Percentiles rank a stretch among this genome's conserved stretches.
Conservation (phyloP, 257 asterid species). For the Mentha longifolia region DNA sequence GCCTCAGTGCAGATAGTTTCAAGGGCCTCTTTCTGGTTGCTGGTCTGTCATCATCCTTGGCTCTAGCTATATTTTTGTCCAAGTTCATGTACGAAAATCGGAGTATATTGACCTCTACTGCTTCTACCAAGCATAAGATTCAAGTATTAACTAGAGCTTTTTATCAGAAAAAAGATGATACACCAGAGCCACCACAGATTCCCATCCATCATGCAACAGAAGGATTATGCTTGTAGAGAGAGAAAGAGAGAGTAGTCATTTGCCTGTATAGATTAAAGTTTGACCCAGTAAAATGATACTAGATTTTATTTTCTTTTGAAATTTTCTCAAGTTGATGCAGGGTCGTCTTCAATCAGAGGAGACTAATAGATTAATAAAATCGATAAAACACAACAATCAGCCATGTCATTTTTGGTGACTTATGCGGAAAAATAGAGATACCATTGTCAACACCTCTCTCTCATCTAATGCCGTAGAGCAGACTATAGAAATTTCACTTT, state of each 20-base stretch:
- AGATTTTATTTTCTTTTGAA: too few species aligned
- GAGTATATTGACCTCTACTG: slow-evolving; percentile 34
- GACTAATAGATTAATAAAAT: too few species aligned
- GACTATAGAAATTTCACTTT: not conserved
- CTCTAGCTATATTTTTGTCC: slow-evolving; percentile 44
- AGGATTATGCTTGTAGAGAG: not conserved
- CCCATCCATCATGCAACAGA: not conserved
- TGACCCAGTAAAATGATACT: too few species aligned
- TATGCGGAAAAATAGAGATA: too few species aligned
- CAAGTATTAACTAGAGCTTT: too few species aligned
- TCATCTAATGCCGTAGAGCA: too few species aligned
- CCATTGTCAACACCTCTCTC: too few species aligned
- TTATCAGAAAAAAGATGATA: too few species aligned
- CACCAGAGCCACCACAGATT: not conserved
- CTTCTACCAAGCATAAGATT: slow-evolving; percentile 41
- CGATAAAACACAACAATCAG: too few species aligned
- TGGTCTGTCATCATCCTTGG: slow-evolving; percentile 43
- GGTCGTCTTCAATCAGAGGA: too few species aligned
- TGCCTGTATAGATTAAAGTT: not conserved
- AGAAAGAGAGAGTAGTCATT: not conserved
- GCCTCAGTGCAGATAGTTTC: slow-evolving; percentile 42
- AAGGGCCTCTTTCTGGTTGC: slow-evolving; percentile 45
- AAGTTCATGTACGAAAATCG: slow-evolving; percentile 46
- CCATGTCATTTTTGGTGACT: too few species aligned
- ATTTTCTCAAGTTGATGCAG: too few species aligned